Evolutionary conservation across 495 filamentous ascomycete genomes (phyloP), one percentile per base, ranked within the genome.

Genomic region (Articulospora tetracladia): DNA sequence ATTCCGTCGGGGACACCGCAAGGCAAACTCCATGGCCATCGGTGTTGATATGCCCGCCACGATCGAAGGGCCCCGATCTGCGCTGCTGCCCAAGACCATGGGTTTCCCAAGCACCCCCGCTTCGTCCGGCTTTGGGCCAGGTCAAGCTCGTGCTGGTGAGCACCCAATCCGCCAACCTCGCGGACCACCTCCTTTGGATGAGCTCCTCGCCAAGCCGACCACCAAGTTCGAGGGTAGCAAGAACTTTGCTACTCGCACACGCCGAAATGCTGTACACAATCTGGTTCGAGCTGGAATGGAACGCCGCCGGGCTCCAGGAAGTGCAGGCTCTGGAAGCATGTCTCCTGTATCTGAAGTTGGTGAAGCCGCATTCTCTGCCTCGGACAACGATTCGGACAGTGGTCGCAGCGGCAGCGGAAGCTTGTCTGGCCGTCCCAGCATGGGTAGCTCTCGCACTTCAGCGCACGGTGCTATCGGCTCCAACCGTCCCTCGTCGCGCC

Each of bases 181-280:
- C 67, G 92, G 92, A 28, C 94, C 94, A 19, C 95, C 95, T 4
- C 84, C 90, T 1, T 79, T 98, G 47, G 95, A 99, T 64, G 93
- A 99, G 72, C 85, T 99, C 57, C 81, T 87, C 60, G 84, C 87
- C 25, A 93, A 92, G 73, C 94, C 94, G 6, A 99, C 94, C 3
- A 86, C 91, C 48, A 96, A 92, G 74, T 86, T 94, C 63, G 93
- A 97, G 68, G 94, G 95, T 34, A 97, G 93, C 84, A 96, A 97
- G 82, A 99, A 99, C 76, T 99, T 99, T 73, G 87, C 90, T 20
- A 87, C 91, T 30, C 93, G 93, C 62, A 92, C 94, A 67, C 92
- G 94, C 51, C 92, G 93, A 61, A 89, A 88, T 66, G 95, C 95
- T 17, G 85, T 98, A 47, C 87, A 89, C 76, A 96, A 90, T 67